phyloP scores from a whole-genome alignment of 2,329 filamentous ascomycete species.

The Paradendryphiella salina region DNA sequence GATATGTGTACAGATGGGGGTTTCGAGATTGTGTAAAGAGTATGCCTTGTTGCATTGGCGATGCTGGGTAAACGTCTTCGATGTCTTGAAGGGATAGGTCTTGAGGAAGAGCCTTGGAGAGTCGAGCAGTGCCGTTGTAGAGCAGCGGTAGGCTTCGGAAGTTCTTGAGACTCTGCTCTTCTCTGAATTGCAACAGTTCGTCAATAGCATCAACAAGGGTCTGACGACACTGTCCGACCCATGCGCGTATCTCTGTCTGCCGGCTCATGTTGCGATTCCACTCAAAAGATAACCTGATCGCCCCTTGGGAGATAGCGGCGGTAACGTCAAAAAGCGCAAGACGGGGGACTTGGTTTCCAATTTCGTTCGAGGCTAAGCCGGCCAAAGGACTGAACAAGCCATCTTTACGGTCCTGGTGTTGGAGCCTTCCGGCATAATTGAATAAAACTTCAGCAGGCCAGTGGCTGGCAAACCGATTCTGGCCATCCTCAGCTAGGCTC shows the following conservation, averaged over 20 bases:
- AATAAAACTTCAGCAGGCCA: constrained; percentile 43
- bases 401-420: constrained; percentile 39
- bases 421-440: constrained; percentile 40
- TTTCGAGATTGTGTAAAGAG: constrained; percentile 37
- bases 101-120: constrained; percentile 25
- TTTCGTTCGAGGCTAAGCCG: constrained; percentile 28
- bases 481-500: constrained; percentile 30
- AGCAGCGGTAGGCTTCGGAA: constrained; percentile 39
- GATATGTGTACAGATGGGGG: constrained; percentile 37
- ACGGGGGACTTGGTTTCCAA: constrained; percentile 34
- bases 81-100: constrained; percentile 26
- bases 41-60: constrained; percentile 40
- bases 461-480: constrained; percentile 32
- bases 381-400: constrained; percentile 30
- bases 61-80: constrained; percentile 38
- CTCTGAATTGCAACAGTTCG: constrained; percentile 30
- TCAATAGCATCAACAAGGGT: constrained; percentile 39
- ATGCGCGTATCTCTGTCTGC: constrained; percentile 34
- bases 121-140: constrained; percentile 35
- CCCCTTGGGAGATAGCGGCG: constrained; percentile 35
- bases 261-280: constrained; percentile 40
- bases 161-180: constrained; percentile 33
- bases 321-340: constrained; percentile 41
- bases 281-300: constrained; percentile 38
- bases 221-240: constrained; percentile 35